Conservation (phyloP, 2,329 filamentous ascomycete species). For the Pyrenophora tritici-repentis region DNA sequence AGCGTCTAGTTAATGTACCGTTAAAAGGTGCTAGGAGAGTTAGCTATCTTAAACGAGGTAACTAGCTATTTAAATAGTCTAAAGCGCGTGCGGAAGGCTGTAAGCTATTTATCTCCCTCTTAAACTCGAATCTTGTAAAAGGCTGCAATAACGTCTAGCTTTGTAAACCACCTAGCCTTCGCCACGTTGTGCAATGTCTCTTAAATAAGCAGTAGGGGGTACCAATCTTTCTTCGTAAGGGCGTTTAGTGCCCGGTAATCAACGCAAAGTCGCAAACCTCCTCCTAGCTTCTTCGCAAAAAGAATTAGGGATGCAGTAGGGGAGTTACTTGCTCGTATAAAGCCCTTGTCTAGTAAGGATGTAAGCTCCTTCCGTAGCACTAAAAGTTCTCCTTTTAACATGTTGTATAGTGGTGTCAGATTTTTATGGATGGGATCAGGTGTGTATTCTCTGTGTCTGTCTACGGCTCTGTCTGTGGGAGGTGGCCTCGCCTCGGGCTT, state of each 20-base stretch:
- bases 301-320: too few relatives aligned
- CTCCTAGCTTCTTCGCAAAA: too few relatives aligned
- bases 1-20: conserved; percentile 30
- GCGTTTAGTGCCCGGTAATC: conserved; percentile 46
- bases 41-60: conserved; percentile 23
- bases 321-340: too few relatives aligned
- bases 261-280: conserved; percentile 39
- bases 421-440: too few relatives aligned
- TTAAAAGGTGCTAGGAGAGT: conserved; percentile 21
- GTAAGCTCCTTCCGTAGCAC: neutral
- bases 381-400: neutral
- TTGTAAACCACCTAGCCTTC: conserved; percentile 23
- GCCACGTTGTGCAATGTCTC: conserved; percentile 34
- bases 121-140: conserved; percentile 5
- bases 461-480: too few relatives aligned
- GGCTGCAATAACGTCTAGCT: neutral
- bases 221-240: conserved; percentile 44
- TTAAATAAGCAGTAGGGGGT: conserved; percentile 39
- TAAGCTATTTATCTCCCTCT: conserved; percentile 33
- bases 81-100: conserved; percentile 40
- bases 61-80: conserved; percentile 45
- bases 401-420: neutral
- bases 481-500: too few relatives aligned
- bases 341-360: too few relatives aligned
- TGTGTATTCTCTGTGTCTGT: too few relatives aligned